Conservation (phyloP, 148 eudicot genomes). For the Drosera capensis region DNA sequence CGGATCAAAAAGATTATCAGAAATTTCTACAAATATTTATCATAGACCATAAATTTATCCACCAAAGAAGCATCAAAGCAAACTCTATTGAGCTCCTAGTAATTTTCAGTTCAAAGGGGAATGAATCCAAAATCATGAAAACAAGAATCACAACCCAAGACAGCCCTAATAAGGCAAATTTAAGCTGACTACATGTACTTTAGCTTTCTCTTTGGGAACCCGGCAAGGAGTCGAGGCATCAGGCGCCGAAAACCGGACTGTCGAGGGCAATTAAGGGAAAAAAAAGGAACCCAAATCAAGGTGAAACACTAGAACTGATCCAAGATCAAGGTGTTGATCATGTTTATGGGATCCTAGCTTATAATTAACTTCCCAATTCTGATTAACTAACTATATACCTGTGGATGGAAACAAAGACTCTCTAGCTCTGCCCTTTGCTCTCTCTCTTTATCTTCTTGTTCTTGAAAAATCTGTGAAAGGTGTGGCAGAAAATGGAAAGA, state of each 20-base stretch:
- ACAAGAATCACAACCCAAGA: not conserved
- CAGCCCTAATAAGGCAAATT: not conserved
- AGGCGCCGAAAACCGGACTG: not conserved
- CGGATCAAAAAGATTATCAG: not conserved
- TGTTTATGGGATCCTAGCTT: too few relatives aligned
- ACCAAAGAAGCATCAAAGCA: too few relatives aligned
- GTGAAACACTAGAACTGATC: constrained; percentile 4
- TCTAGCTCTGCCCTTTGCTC: constrained; percentile 8
- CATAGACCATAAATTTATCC: not conserved
- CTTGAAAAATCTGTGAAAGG: constrained; percentile 13
- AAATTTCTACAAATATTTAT: not conserved
- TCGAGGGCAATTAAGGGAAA: constrained; percentile 6
- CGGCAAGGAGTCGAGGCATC: constrained; percentile 5
- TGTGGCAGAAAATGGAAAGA: constrained; percentile 35
- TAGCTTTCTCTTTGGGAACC: not conserved
- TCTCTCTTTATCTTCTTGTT: constrained; percentile 11
- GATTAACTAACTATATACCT: constrained; percentile 21
- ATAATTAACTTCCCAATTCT: too few relatives aligned
- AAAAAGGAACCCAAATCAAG: constrained; percentile 1
- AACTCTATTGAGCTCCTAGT: too few relatives aligned
- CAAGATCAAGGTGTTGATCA: constrained; percentile 6
- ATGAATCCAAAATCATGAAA: constrained; percentile 1
- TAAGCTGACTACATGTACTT: not conserved
- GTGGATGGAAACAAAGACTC: constrained; percentile 9
- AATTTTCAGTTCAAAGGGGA: too few relatives aligned